Evolutionary conservation across 1,284 basidiomycete species (phyloP).

Genomic region (Stygiomarasmius scandens): DNA sequence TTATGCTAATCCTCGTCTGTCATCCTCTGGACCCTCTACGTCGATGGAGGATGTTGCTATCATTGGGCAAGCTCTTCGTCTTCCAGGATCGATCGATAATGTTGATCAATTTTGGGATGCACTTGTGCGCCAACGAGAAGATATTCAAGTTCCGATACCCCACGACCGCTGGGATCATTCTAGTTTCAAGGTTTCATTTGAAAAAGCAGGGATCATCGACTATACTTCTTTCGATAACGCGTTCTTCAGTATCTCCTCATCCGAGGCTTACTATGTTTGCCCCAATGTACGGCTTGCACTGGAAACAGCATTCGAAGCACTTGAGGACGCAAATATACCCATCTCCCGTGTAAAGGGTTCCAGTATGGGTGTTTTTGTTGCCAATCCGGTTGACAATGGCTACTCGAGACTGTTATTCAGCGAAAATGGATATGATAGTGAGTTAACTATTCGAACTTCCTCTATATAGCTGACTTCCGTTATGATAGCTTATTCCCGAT

Average conservation of each 20-base stretch:
- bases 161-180: constrained; percentile 38
- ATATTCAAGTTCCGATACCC: constrained; percentile 32
- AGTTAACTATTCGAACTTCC: constrained; percentile 5
- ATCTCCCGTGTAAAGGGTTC: constrained; percentile 33
- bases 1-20: too few relatives aligned
- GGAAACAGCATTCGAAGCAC: constrained; percentile 37
- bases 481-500: constrained; percentile 27
- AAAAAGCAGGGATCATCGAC: constrained; percentile 36
- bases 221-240: constrained; percentile 33
- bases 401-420: constrained; percentile 32
- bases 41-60: constrained; percentile 37
- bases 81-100: constrained; percentile 35
- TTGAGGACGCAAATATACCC: constrained; percentile 41
- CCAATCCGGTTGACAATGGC: constrained; percentile 31
- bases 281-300: constrained; percentile 31
- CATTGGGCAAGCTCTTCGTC: constrained; percentile 36
- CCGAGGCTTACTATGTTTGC: constrained; percentile 35
- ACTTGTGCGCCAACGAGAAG: constrained; percentile 31
- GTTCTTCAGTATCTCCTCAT: constrained; percentile 38
- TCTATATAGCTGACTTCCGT: not conserved
- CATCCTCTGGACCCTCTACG: too few relatives aligned
- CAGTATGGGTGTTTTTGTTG: constrained; percentile 37
- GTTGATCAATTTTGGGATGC: constrained; percentile 34
- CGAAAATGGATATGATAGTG: constrained; percentile 34
- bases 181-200: constrained; percentile 36